These are phyloP conservation scores for Botrytis squamosa DNA, from an alignment of 2,329 filamentous ascomycete species.

Conservation along the genomic window DNA sequence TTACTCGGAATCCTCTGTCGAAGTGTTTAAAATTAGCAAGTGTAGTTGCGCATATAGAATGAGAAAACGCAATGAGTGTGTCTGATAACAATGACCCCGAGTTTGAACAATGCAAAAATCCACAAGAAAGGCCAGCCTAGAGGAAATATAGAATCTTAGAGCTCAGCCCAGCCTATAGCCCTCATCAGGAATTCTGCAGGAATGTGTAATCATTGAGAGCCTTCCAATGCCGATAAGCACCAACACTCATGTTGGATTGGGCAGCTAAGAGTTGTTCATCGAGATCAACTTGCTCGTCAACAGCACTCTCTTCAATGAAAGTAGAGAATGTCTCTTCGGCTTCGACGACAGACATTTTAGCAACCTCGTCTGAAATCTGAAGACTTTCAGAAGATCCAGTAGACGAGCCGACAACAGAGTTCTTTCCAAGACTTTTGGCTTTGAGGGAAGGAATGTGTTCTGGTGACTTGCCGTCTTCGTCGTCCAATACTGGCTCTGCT, in stretches of 20 bases:
- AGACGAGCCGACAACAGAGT: not conserved
- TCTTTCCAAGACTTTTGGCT: not conserved
- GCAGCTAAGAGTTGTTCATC: not conserved
- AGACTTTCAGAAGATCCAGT: not conserved
- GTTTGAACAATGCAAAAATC: not conserved
- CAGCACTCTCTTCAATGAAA: not conserved
- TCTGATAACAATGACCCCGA: not conserved
- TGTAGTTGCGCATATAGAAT: not conserved
- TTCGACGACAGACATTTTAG: not conserved
- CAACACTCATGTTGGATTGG: not conserved
- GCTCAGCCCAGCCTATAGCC: not conserved
- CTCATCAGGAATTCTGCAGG: not conserved
- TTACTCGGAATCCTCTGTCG: constrained; percentile 2
- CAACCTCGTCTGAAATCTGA: constrained; percentile 1
- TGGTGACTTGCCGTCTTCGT: constrained; percentile 12
- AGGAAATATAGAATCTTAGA: not conserved
- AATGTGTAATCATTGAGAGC: not conserved
- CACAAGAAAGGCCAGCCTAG: not conserved
- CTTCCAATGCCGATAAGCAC: not conserved
- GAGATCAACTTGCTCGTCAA: not conserved
- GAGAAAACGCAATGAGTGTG: not conserved
- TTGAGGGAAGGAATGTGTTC: not conserved
- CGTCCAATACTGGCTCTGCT: not conserved
- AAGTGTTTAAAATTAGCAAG: not conserved
- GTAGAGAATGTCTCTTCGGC: not conserved